Evolutionary conservation across 129 eudicot species (phyloP).

Genomic region (Oenanthe sinensis): DNA sequence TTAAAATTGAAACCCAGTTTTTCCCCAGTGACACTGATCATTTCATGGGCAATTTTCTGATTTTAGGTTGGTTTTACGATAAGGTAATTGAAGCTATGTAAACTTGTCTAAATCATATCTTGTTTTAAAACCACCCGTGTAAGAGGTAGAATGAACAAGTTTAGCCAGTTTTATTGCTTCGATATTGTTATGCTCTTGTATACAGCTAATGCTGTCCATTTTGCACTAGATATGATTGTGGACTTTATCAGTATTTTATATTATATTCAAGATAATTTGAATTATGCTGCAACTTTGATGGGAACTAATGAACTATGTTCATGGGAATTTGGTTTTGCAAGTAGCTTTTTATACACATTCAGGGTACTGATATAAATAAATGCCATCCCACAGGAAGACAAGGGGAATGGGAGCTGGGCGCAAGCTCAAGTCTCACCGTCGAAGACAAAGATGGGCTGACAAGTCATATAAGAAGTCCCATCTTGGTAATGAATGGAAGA

Average conservation of each 20-base stretch:
- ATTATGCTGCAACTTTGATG: neutral
- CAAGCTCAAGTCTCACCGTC: slow-evolving; percentile 60
- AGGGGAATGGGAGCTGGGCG: slow-evolving; percentile 77
- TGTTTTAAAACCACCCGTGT: neutral
- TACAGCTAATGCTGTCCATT: neutral
- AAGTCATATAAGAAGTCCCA: slow-evolving; percentile 68
- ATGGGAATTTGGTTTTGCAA: neutral
- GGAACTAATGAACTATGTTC: neutral
- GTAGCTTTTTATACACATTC: too few species aligned
- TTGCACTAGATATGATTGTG: neutral
- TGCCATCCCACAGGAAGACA: slow-evolving; percentile 31
- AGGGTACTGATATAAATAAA: neutral
- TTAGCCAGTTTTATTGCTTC: neutral
- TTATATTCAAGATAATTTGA: neutral
- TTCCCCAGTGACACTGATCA: neutral
- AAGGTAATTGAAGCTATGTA: neutral
- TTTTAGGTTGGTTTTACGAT: neutral
- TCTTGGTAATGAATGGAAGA: slow-evolving; percentile 70
- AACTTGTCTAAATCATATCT: neutral
- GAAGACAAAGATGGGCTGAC: slow-evolving; percentile 65
- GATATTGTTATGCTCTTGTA: neutral
- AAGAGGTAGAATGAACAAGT: neutral
- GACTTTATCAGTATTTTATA: neutral
- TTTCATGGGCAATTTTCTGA: neutral
- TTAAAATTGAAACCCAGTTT: neutral